A percentile compares a stretch with the other conserved stretches of the same genome.
Evolutionary conservation across 1,139 yeast genomes (phyloP).

Genomic region (Pichia sp.): DNA sequence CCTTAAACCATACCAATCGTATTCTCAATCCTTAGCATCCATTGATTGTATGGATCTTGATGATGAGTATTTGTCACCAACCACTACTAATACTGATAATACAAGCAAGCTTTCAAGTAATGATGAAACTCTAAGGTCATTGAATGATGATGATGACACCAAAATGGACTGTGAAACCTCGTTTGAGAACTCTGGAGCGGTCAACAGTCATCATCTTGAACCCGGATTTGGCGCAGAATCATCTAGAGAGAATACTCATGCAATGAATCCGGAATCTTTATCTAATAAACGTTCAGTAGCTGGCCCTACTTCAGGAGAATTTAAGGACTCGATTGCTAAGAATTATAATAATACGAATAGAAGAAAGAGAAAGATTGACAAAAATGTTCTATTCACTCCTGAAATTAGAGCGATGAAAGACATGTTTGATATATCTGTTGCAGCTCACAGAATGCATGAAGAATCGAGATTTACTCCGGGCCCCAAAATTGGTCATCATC

Average conservation of each 20-base stretch:
- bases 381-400: slow-evolving; percentile 54
- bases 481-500: not conserved
- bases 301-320: too few species aligned
- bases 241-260: too few species aligned
- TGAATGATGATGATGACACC: too few species aligned
- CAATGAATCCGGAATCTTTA: too few species aligned
- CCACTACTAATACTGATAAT: not conserved
- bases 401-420: slow-evolving; percentile 90
- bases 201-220: too few species aligned
- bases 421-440: slow-evolving; percentile 90
- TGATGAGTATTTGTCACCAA: not conserved
- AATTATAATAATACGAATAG: too few species aligned
- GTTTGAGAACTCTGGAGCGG: too few species aligned
- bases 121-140: not conserved
- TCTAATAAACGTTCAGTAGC: too few species aligned
- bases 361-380: too few species aligned
- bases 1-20: not conserved
- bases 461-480: slow-evolving; percentile 33
- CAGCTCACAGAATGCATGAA: slow-evolving; percentile 89
- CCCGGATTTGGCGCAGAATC: too few species aligned
- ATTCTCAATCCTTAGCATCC: not conserved
- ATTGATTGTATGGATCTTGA: not conserved
- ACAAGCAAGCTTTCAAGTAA: not conserved
- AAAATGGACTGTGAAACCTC: too few species aligned
- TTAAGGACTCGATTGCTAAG: too few species aligned